Evolutionary conservation across 139 green algal species (phyloP).

Genomic region (Tetraselmis chui): DNA sequence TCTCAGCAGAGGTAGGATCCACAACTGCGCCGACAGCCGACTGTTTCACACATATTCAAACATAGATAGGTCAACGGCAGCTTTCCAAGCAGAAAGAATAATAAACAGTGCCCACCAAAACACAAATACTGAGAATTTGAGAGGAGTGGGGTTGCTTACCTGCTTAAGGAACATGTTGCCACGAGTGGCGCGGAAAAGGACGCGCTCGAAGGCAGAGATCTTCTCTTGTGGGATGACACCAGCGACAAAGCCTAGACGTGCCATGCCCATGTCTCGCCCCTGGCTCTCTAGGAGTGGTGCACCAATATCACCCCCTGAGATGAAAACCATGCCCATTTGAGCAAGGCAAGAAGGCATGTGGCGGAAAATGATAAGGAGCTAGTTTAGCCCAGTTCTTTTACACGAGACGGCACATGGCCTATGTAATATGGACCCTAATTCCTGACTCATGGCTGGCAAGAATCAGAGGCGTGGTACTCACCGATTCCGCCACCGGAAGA

Average conservation of each 20-base stretch:
- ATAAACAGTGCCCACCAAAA: constrained; percentile 45
- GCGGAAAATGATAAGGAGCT: no score
- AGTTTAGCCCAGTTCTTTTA: no score
- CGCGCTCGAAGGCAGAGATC: constrained; percentile 81
- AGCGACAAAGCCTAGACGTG: constrained; percentile 84
- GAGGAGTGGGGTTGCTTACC: no score
- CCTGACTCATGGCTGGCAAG: no score
- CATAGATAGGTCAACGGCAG: no score
- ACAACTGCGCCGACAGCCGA: constrained; percentile 34
- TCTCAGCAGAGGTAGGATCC: constrained; percentile 79
- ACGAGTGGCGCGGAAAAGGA: constrained; percentile 96
- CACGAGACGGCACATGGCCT: no score
- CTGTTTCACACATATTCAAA: no score
- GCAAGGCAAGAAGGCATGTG: background rate
- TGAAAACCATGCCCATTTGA: background rate
- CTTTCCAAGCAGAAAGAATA: no score
- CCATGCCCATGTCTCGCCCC: background rate
- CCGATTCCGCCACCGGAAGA: background rate
- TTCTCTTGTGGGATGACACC: constrained; percentile 81
- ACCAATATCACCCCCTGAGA: constrained; percentile 28
- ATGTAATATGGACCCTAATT: no score
- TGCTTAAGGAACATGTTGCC: constrained; percentile 95
- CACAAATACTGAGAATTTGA: no score
- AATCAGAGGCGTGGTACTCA: background rate
- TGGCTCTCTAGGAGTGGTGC: constrained; percentile 39